Conservation (phyloP, 1,284 basidiomycete species). For the Earliella scabrosa region DNA sequence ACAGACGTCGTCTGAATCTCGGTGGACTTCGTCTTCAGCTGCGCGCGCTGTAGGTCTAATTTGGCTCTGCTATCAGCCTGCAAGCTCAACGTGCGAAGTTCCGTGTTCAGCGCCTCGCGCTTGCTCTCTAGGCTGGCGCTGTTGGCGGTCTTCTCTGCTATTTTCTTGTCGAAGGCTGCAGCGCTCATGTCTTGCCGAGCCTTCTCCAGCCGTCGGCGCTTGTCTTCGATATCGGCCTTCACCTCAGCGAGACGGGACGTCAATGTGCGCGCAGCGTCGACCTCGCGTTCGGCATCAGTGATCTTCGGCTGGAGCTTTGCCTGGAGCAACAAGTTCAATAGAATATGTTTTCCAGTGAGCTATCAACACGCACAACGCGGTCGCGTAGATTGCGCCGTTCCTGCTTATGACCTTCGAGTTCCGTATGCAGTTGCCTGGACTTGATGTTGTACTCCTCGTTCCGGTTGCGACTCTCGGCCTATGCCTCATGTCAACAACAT, state of each 20-base stretch:
- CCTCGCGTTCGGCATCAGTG: conserved; percentile 26
- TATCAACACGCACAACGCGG: conserved; percentile 57
- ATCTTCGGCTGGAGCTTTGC: conserved; percentile 25
- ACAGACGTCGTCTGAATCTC: conserved; percentile 73
- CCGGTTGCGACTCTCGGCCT: conserved; percentile 53
- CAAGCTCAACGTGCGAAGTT: conserved; percentile 75
- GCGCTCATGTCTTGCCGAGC: conserved; percentile 61
- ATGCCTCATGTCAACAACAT: background rate
- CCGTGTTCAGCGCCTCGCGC: conserved; percentile 73
- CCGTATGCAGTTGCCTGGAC: conserved; percentile 54
- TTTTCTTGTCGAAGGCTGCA: conserved; percentile 71
- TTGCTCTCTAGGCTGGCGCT: conserved; percentile 69
- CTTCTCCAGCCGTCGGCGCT: conserved; percentile 59
- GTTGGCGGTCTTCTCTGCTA: conserved; percentile 63
- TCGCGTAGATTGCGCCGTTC: conserved; percentile 57
- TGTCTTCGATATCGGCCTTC: conserved; percentile 65
- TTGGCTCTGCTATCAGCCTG: conserved; percentile 88
- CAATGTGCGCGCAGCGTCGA: conserved; percentile 30
- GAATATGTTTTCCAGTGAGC: background rate
- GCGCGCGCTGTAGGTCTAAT: conserved; percentile 76
- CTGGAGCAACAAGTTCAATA: conserved; percentile 10
- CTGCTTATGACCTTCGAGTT: conserved; percentile 56
- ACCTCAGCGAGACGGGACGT: conserved; percentile 32
- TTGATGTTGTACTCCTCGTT: conserved; percentile 65
- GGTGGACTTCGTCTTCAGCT: conserved; percentile 65